Conservation (phyloP, 306 rosid genomes). For the Malus asiatica region DNA sequence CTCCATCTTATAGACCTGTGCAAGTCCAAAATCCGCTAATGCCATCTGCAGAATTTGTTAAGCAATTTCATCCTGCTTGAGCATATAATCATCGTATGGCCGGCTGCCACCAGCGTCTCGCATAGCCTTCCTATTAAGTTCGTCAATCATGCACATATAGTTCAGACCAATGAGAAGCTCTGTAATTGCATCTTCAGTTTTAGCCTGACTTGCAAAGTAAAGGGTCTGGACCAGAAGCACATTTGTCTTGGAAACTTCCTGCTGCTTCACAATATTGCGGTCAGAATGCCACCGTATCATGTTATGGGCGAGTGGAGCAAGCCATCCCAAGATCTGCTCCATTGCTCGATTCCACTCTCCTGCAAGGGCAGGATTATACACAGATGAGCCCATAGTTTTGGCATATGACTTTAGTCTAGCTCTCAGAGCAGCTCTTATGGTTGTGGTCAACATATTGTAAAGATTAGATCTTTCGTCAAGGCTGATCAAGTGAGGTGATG, state of each 20-base stretch:
- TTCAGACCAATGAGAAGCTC: slow-evolving; percentile 79
- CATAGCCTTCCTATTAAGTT: slow-evolving; percentile 16
- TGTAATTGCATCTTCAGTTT: slow-evolving; percentile 65
- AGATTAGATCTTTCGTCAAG: slow-evolving; percentile 45
- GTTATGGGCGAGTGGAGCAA: slow-evolving; percentile 74
- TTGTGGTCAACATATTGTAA: slow-evolving; percentile 53
- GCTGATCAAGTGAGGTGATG: slow-evolving; percentile 40
- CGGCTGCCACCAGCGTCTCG: slow-evolving; percentile 13
- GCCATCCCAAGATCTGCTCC: slow-evolving; percentile 53
- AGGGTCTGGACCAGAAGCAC: slow-evolving; percentile 71
- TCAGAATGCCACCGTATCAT: slow-evolving; percentile 70
- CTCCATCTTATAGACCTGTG: background rate
- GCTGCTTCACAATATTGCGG: slow-evolving; percentile 61
- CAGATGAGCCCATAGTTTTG: slow-evolving; percentile 25
- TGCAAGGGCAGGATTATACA: slow-evolving; percentile 31
- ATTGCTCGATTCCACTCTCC: slow-evolving; percentile 41
- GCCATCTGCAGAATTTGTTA: background rate
- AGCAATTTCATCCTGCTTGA: slow-evolving; percentile 14
- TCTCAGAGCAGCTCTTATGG: slow-evolving; percentile 45
- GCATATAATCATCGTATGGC: slow-evolving; percentile 9
- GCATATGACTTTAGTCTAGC: slow-evolving; percentile 42
- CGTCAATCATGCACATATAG: slow-evolving; percentile 34
- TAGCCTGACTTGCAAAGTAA: slow-evolving; percentile 56
- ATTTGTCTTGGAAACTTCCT: slow-evolving; percentile 22
- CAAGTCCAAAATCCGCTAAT: background rate